These are phyloP conservation scores for Lecanicillium sp. DNA, from an alignment of 2,329 filamentous ascomycete species.

Conservation along the genomic window DNA sequence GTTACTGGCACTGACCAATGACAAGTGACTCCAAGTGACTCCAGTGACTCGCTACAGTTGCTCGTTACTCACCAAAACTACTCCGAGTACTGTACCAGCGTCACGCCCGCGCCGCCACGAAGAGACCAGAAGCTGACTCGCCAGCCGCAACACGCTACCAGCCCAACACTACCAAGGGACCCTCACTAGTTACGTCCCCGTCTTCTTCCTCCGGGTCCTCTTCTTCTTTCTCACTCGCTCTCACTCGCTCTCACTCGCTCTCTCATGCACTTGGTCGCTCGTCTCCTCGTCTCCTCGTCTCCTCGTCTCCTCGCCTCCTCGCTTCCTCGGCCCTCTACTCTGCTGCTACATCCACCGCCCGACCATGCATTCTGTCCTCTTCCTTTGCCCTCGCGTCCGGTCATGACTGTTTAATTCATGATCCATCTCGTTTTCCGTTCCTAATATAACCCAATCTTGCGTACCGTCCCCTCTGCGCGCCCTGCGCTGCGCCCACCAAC, in stretches of 20 bases:
- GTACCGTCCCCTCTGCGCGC: neutral
- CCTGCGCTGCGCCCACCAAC: constrained; percentile 3
- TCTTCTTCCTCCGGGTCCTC: neutral
- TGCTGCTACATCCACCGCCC: neutral
- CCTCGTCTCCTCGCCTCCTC: neutral
- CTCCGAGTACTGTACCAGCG: no score
- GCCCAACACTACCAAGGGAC: no score
- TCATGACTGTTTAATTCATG: constrained; percentile 3
- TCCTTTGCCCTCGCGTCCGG: neutral
- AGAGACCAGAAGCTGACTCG: constrained; percentile 10
- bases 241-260: neutral
- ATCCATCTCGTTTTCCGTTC: neutral
- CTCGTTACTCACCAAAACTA: no score
- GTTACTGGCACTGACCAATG: no score
- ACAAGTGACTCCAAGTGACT: no score
- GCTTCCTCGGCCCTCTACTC: neutral
- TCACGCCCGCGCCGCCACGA: neutral
- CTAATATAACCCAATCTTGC: constrained; percentile 2
- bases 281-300: neutral
- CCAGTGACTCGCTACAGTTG: no score
- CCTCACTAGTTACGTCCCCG: no score
- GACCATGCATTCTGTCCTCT: constrained; percentile 7
- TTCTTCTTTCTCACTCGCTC: neutral
- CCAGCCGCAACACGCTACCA: constrained; percentile 1
- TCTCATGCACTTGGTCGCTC: neutral